A percentile compares a stretch with the other conserved stretches of the same genome.
These are phyloP conservation scores for Trichomonascaceae sp. DNA, from an alignment of 1,139 yeast genomes.

Conservation along the genomic window DNA sequence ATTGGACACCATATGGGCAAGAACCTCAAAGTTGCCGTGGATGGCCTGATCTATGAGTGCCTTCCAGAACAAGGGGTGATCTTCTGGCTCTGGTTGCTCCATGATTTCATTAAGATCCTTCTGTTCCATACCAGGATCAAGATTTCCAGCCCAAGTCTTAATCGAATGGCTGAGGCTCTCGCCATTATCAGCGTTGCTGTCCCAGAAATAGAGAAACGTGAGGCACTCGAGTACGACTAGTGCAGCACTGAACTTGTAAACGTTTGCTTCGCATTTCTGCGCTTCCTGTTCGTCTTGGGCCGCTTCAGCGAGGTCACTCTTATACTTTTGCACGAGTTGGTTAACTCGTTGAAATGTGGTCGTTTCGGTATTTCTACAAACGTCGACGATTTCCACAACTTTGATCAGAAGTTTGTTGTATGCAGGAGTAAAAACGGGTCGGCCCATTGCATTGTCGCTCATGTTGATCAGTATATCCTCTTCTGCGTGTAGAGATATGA, in stretches of 20 bases:
- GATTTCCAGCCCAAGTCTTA: constrained; percentile 13
- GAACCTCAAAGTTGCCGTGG: constrained; percentile 55
- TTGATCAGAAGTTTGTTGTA: not conserved
- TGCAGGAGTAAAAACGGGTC: not conserved
- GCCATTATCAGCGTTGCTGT: not conserved
- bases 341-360: not conserved
- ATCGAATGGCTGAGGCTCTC: not conserved
- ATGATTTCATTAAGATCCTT: constrained; percentile 13
- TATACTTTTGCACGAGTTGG: not conserved
- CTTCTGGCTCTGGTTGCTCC: constrained; percentile 34
- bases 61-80: constrained; percentile 53
- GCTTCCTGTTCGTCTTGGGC: too few relatives aligned
- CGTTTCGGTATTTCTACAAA: not conserved
- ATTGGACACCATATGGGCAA: constrained; percentile 9
- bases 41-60: constrained; percentile 42
- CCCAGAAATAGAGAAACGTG: not conserved
- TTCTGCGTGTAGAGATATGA: too few relatives aligned
- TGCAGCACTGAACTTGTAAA: not conserved
- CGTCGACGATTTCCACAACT: not conserved
- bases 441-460: too few relatives aligned
- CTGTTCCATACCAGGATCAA: constrained; percentile 11
- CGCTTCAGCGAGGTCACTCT: not conserved
- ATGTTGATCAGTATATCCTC: too few relatives aligned
- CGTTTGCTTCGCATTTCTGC: not conserved
- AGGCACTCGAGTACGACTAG: not conserved